Conservation (phyloP, 2,329 filamentous ascomycete genomes). For the Setomelanomma holmii region DNA sequence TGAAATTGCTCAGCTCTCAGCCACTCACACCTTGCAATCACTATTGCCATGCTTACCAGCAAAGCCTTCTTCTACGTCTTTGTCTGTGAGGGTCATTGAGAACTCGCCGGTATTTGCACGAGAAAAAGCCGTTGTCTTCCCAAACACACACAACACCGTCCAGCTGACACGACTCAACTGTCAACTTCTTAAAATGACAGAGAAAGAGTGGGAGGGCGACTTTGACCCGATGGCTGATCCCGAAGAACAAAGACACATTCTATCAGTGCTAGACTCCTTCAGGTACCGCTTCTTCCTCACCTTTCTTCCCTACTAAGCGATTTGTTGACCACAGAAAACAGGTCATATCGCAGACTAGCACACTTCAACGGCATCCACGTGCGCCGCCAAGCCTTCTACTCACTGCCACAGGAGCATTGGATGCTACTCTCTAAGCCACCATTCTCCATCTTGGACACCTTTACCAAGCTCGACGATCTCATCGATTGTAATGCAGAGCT, state of each 20-base stretch:
- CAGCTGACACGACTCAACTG: not conserved
- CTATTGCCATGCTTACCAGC: too few species aligned
- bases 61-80: too few species aligned
- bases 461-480: constrained; percentile 81
- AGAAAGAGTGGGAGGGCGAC: constrained; percentile 64
- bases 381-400: constrained; percentile 91
- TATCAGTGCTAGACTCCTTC: constrained; percentile 86
- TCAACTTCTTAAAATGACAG: constrained; percentile 20
- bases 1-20: not conserved
- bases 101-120: too few species aligned
- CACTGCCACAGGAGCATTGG: constrained; percentile 83
- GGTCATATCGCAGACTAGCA: constrained; percentile 82
- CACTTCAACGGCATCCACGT: constrained; percentile 92
- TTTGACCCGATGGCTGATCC: constrained; percentile 74
- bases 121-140: too few species aligned
- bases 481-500: constrained; percentile 89
- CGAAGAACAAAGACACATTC: constrained; percentile 81
- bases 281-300: too few species aligned
- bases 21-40: too few species aligned
- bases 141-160: too few species aligned
- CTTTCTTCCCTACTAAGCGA: too few species aligned
- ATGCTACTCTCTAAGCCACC: constrained; percentile 80
- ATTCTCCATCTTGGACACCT: constrained; percentile 80
- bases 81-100: too few species aligned
- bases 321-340: constrained; percentile 43